Evolutionary conservation across 202 grass and related monocot species (phyloP).

Genomic region (Tripidium arundinaceum): DNA sequence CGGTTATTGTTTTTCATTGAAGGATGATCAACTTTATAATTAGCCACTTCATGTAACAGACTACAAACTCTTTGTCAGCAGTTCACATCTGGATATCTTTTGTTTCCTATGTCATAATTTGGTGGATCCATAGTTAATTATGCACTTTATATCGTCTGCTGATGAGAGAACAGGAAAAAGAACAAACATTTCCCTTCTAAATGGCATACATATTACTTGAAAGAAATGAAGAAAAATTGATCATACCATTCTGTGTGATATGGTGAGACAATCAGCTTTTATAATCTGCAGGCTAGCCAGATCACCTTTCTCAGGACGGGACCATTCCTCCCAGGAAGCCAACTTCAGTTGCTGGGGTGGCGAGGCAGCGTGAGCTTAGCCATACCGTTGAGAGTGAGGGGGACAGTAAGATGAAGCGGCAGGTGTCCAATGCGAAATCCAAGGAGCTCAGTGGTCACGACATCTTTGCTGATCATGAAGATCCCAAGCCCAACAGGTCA

Average conservation of each 20-base stretch:
- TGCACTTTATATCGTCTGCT: neutral
- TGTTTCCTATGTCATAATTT: neutral
- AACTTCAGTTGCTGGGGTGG: slow-evolving; percentile 61
- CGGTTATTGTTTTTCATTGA: neutral
- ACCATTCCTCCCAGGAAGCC: slow-evolving; percentile 64
- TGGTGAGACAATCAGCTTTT: neutral
- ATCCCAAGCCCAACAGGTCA: slow-evolving; percentile 45
- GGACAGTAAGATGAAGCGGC: slow-evolving; percentile 52
- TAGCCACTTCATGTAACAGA: neutral
- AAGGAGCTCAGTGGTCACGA: slow-evolving; percentile 78
- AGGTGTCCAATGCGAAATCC: slow-evolving; percentile 64
- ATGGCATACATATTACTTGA: neutral
- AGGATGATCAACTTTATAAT: neutral
- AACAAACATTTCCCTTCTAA: neutral
- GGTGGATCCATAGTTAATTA: neutral
- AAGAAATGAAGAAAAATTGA: neutral
- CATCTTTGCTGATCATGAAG: slow-evolving; percentile 69
- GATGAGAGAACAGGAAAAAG: neutral
- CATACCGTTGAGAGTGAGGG: slow-evolving; percentile 51
- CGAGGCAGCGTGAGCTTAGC: slow-evolving; percentile 77
- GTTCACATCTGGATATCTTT: neutral
- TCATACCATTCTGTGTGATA: neutral
- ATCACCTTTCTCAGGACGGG: slow-evolving; percentile 72
- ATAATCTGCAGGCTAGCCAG: slow-evolving; percentile 70
- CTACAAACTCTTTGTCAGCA: neutral